Conservation (phyloP, 2,329 filamentous ascomycete genomes). For the Aspergillus sp. region DNA sequence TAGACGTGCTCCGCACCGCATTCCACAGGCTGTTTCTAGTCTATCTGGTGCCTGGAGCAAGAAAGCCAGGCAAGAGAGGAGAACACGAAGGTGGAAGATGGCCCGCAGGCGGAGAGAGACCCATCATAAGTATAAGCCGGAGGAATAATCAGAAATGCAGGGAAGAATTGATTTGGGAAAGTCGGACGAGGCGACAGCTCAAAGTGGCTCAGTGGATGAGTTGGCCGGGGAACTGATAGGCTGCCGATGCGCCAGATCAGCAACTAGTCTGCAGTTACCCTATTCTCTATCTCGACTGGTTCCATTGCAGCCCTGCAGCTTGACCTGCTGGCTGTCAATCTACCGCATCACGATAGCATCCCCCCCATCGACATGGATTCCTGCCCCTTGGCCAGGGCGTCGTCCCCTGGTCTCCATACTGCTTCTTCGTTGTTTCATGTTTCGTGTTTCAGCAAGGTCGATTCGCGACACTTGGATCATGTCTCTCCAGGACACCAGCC, state of each 20-base stretch:
- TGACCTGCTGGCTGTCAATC: neutral
- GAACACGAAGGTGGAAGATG: too few relatives aligned
- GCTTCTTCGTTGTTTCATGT: neutral
- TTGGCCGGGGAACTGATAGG: neutral
- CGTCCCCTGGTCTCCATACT: neutral
- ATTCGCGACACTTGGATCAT: constrained; percentile 1
- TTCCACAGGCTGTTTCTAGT: too few relatives aligned
- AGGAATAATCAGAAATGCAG: too few relatives aligned
- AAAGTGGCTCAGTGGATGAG: neutral
- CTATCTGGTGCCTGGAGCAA: too few relatives aligned
- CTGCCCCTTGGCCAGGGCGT: neutral
- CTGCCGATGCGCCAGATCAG: neutral
- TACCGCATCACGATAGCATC: neutral
- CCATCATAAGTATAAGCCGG: too few relatives aligned
- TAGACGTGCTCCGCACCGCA: too few relatives aligned
- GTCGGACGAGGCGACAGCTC: neutral
- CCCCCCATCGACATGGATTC: neutral
- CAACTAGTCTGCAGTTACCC: neutral
- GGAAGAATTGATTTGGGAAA: neutral
- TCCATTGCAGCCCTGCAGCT: neutral
- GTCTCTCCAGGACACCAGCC: neutral
- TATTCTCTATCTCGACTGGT: neutral
- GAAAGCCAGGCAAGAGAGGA: too few relatives aligned
- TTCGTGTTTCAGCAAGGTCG: neutral
- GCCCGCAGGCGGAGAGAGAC: too few relatives aligned